Conservation (phyloP, 1,284 basidiomycete genomes). For the Amylostereum chailletii region DNA sequence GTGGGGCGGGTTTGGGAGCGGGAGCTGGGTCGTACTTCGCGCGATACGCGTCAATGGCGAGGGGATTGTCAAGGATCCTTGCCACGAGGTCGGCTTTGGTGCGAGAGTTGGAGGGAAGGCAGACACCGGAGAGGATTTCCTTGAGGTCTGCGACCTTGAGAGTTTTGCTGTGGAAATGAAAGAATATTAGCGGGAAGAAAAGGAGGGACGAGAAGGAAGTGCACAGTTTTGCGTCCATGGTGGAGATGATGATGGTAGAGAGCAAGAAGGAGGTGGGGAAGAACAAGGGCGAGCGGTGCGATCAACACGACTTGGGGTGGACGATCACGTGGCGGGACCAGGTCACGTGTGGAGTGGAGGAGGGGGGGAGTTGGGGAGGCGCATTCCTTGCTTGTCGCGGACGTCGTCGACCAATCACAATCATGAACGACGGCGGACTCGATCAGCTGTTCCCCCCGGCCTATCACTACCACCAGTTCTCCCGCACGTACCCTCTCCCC, state of each 20-base stretch:
- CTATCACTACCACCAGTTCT: conserved; percentile 38
- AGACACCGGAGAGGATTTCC: conserved; percentile 47
- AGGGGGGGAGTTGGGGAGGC: conserved; percentile 13
- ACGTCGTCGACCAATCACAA: conserved; percentile 31
- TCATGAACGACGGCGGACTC: conserved; percentile 43
- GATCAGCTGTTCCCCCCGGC: conserved; percentile 56
- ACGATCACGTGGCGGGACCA: conserved; percentile 2
- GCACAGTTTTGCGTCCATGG: conserved; percentile 45
- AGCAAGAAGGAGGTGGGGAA: conserved; percentile 8
- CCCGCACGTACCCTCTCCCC: conserved; percentile 17
- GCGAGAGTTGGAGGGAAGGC: conserved; percentile 39
- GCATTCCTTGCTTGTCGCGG: conserved; percentile 13
- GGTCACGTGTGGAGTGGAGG: conserved; percentile 10
- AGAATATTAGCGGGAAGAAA: conserved; percentile 5
- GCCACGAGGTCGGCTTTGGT: conserved; percentile 63
- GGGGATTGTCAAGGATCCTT: conserved; percentile 44
- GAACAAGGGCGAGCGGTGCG: conserved; percentile 14
- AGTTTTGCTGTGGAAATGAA: conserved; percentile 30
- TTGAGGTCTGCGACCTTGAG: conserved; percentile 69
- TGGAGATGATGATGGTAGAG: conserved; percentile 2
- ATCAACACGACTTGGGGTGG: neutral
- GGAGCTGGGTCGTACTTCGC: conserved; percentile 18
- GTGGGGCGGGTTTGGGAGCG: conserved; percentile 2
- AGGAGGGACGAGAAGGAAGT: conserved; percentile 9
- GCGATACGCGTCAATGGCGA: conserved; percentile 41